Conservation (phyloP, 2,329 filamentous ascomycete species). For the Fusarium sp. region DNA sequence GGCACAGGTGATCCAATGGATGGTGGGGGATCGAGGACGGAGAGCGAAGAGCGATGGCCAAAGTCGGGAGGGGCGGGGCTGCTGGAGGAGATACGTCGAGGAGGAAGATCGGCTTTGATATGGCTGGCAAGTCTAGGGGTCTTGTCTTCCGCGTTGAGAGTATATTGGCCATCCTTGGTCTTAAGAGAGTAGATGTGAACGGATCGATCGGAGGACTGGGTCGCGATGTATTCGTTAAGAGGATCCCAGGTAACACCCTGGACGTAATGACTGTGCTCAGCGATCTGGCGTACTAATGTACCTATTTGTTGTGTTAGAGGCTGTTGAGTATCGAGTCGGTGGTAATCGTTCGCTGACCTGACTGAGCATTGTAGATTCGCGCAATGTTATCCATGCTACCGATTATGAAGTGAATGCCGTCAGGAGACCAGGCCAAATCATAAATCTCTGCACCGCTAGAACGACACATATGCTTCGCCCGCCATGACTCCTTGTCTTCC, state of each 20-base stretch:
- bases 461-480: conserved; percentile 97
- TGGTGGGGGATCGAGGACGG: conserved; percentile 61
- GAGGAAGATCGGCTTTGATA: conserved; percentile 87
- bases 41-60: conserved; percentile 72
- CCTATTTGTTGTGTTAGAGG: conserved; percentile 50
- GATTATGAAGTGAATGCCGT: conserved; percentile 94
- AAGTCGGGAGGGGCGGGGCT: conserved; percentile 93
- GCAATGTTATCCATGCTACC: conserved; percentile 99
- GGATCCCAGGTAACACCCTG: conserved; percentile 99
- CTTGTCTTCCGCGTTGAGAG: conserved; percentile 73
- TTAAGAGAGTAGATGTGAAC: conserved; percentile 97
- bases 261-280: conserved; percentile 97
- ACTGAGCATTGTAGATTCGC: conserved; percentile 93
- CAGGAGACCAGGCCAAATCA: conserved; percentile 98
- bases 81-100: conserved; percentile 86
- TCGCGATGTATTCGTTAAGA: conserved; percentile 96
- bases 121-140: conserved; percentile 85
- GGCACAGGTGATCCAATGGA: conserved; percentile 84
- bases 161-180: conserved; percentile 96
- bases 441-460: conserved; percentile 97
- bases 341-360: conserved; percentile 67
- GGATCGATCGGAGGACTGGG: conserved; percentile 96
- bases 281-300: conserved; percentile 86
- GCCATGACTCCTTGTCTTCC: conserved; percentile 97
- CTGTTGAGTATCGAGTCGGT: background rate